These are phyloP conservation scores for Mariannaea elegans DNA, from an alignment of 2,329 filamentous ascomycete genomes.

Conservation along the genomic window DNA sequence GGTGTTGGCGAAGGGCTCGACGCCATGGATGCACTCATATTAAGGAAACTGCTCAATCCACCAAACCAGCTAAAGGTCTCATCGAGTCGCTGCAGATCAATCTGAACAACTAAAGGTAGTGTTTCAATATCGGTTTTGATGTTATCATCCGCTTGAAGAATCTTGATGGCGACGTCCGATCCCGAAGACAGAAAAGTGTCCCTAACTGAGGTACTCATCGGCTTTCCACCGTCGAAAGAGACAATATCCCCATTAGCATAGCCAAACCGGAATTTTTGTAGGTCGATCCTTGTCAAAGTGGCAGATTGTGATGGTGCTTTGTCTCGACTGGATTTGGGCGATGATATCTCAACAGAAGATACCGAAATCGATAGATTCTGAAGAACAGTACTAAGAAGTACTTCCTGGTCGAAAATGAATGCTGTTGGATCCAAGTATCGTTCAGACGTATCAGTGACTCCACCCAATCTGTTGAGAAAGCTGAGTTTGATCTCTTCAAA, in stretches of 20 bases:
- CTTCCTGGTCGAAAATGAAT: constrained; percentile 55
- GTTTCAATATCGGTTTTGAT: constrained; percentile 74
- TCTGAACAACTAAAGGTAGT: constrained; percentile 76
- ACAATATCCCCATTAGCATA: constrained; percentile 70
- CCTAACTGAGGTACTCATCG: constrained; percentile 67
- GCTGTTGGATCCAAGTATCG: constrained; percentile 53
- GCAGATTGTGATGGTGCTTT: constrained; percentile 40
- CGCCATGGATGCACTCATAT: constrained; percentile 84
- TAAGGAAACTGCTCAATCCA: constrained; percentile 89
- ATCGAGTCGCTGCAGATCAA: constrained; percentile 84
- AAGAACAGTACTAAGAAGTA: constrained; percentile 62
- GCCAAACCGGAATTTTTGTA: constrained; percentile 69
- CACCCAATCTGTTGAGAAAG: constrained; percentile 64
- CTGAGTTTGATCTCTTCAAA: constrained; percentile 62
- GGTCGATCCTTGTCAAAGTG: constrained; percentile 50
- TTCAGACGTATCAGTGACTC: constrained; percentile 60
- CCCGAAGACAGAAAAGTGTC: constrained; percentile 67
- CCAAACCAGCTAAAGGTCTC: constrained; percentile 90
- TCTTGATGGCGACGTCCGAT: constrained; percentile 65
- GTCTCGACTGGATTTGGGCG: constrained; percentile 18
- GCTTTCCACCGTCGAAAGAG: constrained; percentile 66
- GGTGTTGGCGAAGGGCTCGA: constrained; percentile 69
- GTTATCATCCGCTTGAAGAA: constrained; percentile 54
- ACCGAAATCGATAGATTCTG: constrained; percentile 51
- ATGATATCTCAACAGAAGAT: constrained; percentile 31